Base-by-base conservation (phyloP, 2,329 filamentous ascomycete species). In the Stromatinia cepivora region DNA sequence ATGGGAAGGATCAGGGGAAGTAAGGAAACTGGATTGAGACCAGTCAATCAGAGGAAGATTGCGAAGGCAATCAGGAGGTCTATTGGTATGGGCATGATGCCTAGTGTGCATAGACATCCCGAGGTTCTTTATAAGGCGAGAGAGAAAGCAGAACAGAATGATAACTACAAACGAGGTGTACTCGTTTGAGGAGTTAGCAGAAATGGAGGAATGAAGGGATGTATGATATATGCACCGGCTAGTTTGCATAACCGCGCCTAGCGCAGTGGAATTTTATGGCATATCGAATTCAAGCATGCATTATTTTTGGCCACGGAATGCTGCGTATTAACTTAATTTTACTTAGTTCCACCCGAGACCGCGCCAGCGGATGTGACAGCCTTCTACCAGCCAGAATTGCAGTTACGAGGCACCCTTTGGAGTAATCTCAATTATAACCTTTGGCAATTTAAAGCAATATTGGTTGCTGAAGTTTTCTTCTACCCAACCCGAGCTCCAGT, bases 11-110 rank as follows among this genome's bases (percentile, higher is more conserved):
- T 99, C 79, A 91, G 88, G 81, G 88, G 91, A 79, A 84, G 87
- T n/a, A 85, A 80, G 8, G 83, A 89, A 34, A 98, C 94, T 0
- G 93, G 92, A 20, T 83, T 99, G 71, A 87, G 92, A 69, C 91
- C 92, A 3, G 90, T 92, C 73, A 98, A 98, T 83, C 95, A 99
- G 83, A 87, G 95, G 74, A 93, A 91, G 82, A 88, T 99, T 78
- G 92, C 94, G 72, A 97, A 96, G 84, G 94, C 96, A 66, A 91
- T 99, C 76, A 85, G 95, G 73, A 87, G 95, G 75, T 90, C 92
- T 28, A 90, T 98, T 76, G 95, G 94, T 1, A 86, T 97, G 78
- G 95, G 95, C 22, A 83, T 98, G 71, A 93, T 98, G 86, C 95
- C 95, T 34, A 96, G 90, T 79, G 90, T 96, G 68, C 92, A 99